Evolutionary conservation across 805 yeast species (phyloP).

Genomic region (Candida loeiensis): DNA sequence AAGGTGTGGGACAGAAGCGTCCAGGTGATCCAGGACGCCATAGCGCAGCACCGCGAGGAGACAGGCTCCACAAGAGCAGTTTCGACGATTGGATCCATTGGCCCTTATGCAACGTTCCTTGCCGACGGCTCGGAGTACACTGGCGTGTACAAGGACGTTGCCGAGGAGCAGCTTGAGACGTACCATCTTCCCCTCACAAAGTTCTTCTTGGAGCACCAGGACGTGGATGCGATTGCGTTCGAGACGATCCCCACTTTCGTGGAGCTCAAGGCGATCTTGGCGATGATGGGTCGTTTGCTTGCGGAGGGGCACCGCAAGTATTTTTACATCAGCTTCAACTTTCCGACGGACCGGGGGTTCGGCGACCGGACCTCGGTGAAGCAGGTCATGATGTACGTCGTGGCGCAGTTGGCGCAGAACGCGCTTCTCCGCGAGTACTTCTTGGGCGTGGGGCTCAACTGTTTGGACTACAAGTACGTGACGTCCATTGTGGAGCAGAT

Average conservation of each 20-base stretch:
- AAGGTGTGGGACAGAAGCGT: constrained; percentile 24
- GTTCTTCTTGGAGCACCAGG: constrained; percentile 33
- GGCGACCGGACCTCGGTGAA: constrained; percentile 32
- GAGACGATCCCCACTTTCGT: constrained; percentile 68
- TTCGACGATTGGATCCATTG: constrained; percentile 59
- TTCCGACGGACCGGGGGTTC: constrained; percentile 20
- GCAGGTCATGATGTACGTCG: constrained; percentile 19
- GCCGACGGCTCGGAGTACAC: constrained; percentile 71
- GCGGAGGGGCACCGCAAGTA: constrained; percentile 26
- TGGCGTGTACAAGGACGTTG: constrained; percentile 53
- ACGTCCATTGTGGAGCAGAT: constrained; percentile 37
- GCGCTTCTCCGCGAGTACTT: constrained; percentile 22
- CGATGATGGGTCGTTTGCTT: constrained; percentile 32
- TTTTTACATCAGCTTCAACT: constrained; percentile 43
- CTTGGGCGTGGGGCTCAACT: constrained; percentile 64
- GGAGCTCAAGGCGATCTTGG: constrained; percentile 52
- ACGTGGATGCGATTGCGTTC: constrained; percentile 56
- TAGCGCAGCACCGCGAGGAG: constrained; percentile 2
- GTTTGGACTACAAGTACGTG: constrained; percentile 50
- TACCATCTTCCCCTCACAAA: constrained; percentile 49
- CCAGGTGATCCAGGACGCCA: constrained; percentile 21
- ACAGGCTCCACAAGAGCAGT: constrained; percentile 11
- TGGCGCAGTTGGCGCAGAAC: constrained; percentile 10
- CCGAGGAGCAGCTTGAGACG: constrained; percentile 34
- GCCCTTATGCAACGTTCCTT: constrained; percentile 73